Conservation (phyloP, 108 stramenopile genomes). For the Ochromonas danica region DNA sequence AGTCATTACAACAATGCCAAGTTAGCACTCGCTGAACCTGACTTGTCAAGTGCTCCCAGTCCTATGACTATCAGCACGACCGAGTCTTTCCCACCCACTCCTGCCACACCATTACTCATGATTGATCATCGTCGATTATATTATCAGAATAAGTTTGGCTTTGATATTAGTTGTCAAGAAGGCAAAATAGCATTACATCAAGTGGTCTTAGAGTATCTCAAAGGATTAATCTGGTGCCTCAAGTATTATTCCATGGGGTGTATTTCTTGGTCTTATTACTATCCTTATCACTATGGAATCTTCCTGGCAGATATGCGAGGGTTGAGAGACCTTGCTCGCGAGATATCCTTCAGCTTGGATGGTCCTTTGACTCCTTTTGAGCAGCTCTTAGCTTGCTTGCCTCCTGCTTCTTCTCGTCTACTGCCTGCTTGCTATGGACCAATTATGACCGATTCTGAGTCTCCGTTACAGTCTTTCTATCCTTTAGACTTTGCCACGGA, state of each 20-base stretch:
- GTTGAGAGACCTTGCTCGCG: not conserved
- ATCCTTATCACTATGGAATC: conserved; percentile 26
- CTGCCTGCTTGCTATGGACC: conserved; percentile 38
- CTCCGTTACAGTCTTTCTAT: conserved; percentile 49
- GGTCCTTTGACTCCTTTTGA: conserved; percentile 49
- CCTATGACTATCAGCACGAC: not conserved
- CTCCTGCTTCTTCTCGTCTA: conserved; percentile 36
- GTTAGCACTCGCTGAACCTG: not conserved
- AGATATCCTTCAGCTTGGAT: conserved; percentile 36
- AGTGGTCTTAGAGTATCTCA: conserved; percentile 6
- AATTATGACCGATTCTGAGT: conserved; percentile 42
- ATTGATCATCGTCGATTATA: not conserved
- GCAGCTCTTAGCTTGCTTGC: conserved; percentile 52
- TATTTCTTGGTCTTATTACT: conserved; percentile 24
- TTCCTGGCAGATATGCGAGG: conserved; percentile 25
- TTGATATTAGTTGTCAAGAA: not conserved
- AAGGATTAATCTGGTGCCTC: conserved; percentile 23
- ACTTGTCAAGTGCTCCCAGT: not conserved
- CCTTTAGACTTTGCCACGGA: conserved; percentile 48
- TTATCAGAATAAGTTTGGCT: not conserved
- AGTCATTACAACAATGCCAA: not conserved
- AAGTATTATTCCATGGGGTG: conserved; percentile 19
- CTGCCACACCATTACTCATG: not conserved
- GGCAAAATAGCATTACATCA: not conserved
- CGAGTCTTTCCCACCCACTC: not conserved